Evolutionary conservation across 1,284 basidiomycete genomes (phyloP).

Genomic region (Ceratobasidium sp.): DNA sequence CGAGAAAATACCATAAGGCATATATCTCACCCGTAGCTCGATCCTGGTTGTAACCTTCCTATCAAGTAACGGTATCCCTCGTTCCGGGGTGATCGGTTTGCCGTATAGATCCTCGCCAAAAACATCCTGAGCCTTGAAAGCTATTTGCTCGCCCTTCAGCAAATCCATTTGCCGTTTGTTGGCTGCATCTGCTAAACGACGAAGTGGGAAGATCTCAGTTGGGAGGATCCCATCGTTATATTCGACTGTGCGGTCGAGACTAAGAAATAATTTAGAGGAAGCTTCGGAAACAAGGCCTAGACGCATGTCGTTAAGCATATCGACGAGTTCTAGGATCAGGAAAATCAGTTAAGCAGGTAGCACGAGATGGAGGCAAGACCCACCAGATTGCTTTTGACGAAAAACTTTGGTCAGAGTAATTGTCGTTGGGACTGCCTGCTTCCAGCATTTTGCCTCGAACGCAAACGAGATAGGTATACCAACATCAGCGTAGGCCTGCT

Average conservation of each 20-base stretch:
- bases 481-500: slow-evolving; percentile 54
- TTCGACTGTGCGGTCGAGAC: slow-evolving; percentile 32
- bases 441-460: slow-evolving; percentile 87
- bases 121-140: slow-evolving; percentile 34
- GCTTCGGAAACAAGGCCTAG: slow-evolving; percentile 31
- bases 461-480: slow-evolving; percentile 64
- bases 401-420: slow-evolving; percentile 74
- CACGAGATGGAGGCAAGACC: background rate
- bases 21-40: slow-evolving; percentile 6
- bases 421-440: slow-evolving; percentile 63
- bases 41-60: slow-evolving; percentile 49
- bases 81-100: slow-evolving; percentile 44
- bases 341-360: background rate
- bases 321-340: slow-evolving; percentile 59
- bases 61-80: slow-evolving; percentile 50
- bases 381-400: slow-evolving; percentile 57
- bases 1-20: background rate
- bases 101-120: slow-evolving; percentile 51
- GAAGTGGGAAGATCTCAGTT: slow-evolving; percentile 42
- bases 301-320: slow-evolving; percentile 45
- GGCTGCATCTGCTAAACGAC: slow-evolving; percentile 36
- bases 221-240: slow-evolving; percentile 43
- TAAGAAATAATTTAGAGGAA: slow-evolving; percentile 26
- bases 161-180: slow-evolving; percentile 37
- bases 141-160: background rate